Evolutionary conservation across 2,329 filamentous ascomycete species (phyloP), one percentile per base, ranked within the genome.

Genomic region (Thermochaetoides dissita): DNA sequence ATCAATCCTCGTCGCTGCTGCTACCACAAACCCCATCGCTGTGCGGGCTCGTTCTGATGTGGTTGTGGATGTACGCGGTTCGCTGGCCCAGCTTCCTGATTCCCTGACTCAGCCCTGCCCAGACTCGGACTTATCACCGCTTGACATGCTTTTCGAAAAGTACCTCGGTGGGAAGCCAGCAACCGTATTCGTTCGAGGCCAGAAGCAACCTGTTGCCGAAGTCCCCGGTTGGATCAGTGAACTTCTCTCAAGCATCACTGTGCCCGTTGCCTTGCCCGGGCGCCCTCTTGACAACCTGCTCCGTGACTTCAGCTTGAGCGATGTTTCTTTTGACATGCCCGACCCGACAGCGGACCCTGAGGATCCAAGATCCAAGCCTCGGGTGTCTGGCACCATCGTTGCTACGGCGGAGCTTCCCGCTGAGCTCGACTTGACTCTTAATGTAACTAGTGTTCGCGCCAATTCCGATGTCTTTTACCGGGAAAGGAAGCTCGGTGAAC

Each of bases 311-410:
- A 83, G 86, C 17, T 66, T 96, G 50, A 76, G 79, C 2, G 75
- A 95, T 56, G 85, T 93, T 34, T 78, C 93, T 53, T 94, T 98
- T 59, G 76, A 75, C 38, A 65, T 98, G 37, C 91, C 91, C 0
- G 77, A 87, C 53, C 82, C 84, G 1, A 74, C 81, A 53, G 84
- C 86, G 2, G 78, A 87, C 11, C 84, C 84, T 0, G 75, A 72
- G 44, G 76, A 79, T 8, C 83, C 85, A 0, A 76, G 80, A 39
- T 70, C 81, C 4, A 75, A 81, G 42, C 87, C 88, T 8, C 79
- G 74, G 42, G 79, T 98, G 10, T 94, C 86, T 30, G 88, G 88
- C 3, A 79, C 81, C 12, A 81, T 95, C 37, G 69, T 84, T 46
- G 88, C 88, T 8, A 67, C 88, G 11, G 81, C 93, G 28, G 76